phyloP scores from a whole-genome alignment of 306 rosid genomes.

The Carpinus fangiana region DNA sequence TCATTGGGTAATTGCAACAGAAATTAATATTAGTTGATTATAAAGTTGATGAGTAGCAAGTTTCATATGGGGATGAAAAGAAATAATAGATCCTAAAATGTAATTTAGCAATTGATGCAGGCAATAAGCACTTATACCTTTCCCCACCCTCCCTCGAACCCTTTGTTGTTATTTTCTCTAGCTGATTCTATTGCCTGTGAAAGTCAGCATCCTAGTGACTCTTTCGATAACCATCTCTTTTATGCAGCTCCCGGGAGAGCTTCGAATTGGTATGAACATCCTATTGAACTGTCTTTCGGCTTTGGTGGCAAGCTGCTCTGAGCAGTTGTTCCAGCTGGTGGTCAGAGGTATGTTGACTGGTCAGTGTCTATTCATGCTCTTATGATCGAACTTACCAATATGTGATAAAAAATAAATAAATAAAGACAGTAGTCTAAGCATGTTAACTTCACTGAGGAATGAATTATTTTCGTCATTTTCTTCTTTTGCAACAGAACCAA shows the following conservation, averaged over 20 bases:
- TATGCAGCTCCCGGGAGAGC: too few species aligned
- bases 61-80: background rate
- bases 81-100: background rate
- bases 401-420: conserved; percentile 53
- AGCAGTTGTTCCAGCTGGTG: too few species aligned
- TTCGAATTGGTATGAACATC: too few species aligned
- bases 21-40: background rate
- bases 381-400: conserved; percentile 50
- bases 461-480: conserved; percentile 10
- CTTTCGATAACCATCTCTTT: too few species aligned
- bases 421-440: conserved; percentile 75
- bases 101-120: background rate
- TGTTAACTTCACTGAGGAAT: conserved; percentile 20
- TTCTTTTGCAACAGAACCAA: conserved; percentile 37
- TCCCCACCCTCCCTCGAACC: background rate
- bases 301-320: too few species aligned
- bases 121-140: background rate
- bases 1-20: background rate
- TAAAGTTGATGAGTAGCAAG: background rate
- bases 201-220: too few species aligned
- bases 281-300: too few species aligned
- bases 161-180: background rate
- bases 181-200: too few species aligned
- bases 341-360: too few species aligned
- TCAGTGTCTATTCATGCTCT: too few species aligned